phyloP scores from a whole-genome alignment of 441 rosid species.

The Corymbia citriodora region DNA sequence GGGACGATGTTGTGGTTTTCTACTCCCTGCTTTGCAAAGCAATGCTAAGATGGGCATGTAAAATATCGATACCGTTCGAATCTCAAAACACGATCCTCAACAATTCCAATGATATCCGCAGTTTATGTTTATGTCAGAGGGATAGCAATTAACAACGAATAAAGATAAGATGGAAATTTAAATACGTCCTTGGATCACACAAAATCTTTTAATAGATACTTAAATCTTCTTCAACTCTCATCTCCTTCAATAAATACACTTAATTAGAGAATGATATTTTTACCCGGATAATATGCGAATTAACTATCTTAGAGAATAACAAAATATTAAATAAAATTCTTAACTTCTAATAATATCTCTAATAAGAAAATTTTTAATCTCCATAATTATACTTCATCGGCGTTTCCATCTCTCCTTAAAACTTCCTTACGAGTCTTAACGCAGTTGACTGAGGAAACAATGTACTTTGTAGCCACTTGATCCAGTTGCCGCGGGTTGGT shows the following conservation, averaged over 20 bases:
- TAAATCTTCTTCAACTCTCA: too few relatives aligned
- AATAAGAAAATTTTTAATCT: too few relatives aligned
- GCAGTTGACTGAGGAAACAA: background rate
- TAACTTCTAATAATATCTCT: too few relatives aligned
- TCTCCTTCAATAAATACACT: too few relatives aligned
- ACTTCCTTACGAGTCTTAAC: background rate
- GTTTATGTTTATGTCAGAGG: background rate
- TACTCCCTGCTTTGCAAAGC: background rate
- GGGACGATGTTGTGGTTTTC: background rate
- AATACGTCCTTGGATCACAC: background rate
- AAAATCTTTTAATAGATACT: background rate
- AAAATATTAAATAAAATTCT: too few relatives aligned
- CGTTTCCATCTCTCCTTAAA: background rate
- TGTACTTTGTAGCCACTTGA: background rate
- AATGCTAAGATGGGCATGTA: background rate
- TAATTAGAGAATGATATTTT: too few relatives aligned
- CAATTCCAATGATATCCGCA: background rate
- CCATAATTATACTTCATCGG: background rate
- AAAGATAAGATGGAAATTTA: background rate
- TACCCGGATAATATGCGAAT: too few relatives aligned
- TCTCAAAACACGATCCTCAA: background rate
- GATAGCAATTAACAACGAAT: background rate
- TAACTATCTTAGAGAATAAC: too few relatives aligned
- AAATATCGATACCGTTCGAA: background rate
- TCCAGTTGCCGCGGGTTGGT: slow-evolving; percentile 48